phyloP scores from a whole-genome alignment of 257 asterid genomes.

The Gentiana dahurica region DNA sequence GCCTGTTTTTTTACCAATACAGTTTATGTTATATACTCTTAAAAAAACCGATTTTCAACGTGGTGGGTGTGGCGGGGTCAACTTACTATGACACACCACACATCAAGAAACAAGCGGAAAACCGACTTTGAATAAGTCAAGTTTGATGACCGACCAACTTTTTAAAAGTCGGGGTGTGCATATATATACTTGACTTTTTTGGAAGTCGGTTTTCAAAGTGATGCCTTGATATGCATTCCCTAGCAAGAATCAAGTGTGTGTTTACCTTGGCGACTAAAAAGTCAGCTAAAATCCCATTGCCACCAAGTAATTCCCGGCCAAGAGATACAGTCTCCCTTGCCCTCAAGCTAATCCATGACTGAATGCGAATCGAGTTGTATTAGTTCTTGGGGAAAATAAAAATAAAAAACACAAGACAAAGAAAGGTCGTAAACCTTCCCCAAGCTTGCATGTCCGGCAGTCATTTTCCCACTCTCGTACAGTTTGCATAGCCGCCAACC shows the following conservation, averaged over 20 bases:
- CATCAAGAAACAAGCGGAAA: background rate
- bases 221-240: too few species aligned
- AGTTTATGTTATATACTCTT: too few species aligned
- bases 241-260: background rate
- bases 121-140: too few species aligned
- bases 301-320: conserved; percentile 92
- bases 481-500: conserved; percentile 98
- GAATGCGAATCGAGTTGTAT: conserved; percentile 1
- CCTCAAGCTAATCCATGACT: conserved; percentile 77
- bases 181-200: too few species aligned
- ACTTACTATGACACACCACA: background rate
- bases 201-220: too few species aligned
- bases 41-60: too few species aligned
- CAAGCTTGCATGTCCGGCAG: conserved; percentile 93
- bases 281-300: conserved; percentile 71
- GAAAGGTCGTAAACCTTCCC: conserved; percentile 51
- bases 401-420: conserved; percentile 4
- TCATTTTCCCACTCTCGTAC: conserved; percentile 89
- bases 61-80: too few species aligned
- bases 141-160: too few species aligned
- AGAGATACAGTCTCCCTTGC: conserved; percentile 84
- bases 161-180: too few species aligned
- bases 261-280: conserved; percentile 85
- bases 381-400: background rate
- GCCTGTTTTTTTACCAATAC: conserved; percentile 31